Base-by-base conservation (phyloP, 2,329 filamentous ascomycete genomes). In the Penicillium thymicola region DNA sequence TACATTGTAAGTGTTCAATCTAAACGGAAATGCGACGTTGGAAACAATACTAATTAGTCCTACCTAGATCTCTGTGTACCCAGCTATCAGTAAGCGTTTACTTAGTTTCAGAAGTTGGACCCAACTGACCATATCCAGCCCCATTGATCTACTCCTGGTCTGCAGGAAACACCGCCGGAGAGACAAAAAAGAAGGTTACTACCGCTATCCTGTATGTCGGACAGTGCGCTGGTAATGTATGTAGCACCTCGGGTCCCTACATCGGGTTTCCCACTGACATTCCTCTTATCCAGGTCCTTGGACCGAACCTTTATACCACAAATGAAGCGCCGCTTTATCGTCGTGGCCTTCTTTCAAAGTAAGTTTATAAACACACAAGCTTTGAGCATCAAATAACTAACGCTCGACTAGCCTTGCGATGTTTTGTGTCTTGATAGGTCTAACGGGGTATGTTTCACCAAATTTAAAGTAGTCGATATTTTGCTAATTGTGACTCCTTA, bases 131-230 rank as follows among this genome's bases (percentile, higher is more conserved):
- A 21, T 66, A 0, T 55, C 67, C 9, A 80, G 79, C 85, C 3
- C 85, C 87, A 38, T 81, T 85, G 52, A 90, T 86, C 63, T 88
- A 90, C 65, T 88, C 85, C 60, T 90, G 86, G 69, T 90, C 88
- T 18, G 85, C 82, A 0, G 82, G 74, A 40, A 85, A 78, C 41
- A 78, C 86, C 0, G 86, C 82, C 0, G 86, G 87, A 1, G 85
- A 89, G 65, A 89, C 86, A 0, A 89, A 89, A 72, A 83, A 84
- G 60, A 89, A 88, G 65, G 81, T 82, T 10, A 86, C 82, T 0
- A 88, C 85, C 0, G 85, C 81, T 13, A 77, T 87, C 7, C 75
- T 89, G 1, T 86, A 89, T 64, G 79, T 89, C 45, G 85, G 85
- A 5, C 82, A 85, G 57, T 87, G 82, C 50, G 81, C 81, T 1